Evolutionary conservation across 2,329 filamentous ascomycete genomes (phyloP).

Genomic region (Alternaria triticina): DNA sequence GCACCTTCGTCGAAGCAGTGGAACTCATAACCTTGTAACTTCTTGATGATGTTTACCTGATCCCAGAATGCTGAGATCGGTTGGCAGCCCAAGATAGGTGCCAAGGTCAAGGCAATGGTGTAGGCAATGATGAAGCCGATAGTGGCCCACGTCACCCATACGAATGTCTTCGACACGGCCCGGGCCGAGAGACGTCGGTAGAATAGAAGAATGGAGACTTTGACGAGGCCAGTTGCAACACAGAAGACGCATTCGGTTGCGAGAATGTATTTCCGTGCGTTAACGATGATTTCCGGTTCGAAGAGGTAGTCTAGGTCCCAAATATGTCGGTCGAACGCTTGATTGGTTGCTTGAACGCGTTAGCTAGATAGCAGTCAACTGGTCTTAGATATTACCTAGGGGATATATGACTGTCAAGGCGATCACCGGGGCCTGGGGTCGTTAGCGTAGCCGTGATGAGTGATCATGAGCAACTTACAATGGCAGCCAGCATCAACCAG

Average conservation of each 20-base stretch:
- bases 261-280: constrained; percentile 37
- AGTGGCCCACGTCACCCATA: constrained; percentile 31
- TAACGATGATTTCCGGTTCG: constrained; percentile 15
- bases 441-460: constrained; percentile 9
- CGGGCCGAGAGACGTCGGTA: constrained; percentile 38
- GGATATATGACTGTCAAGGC: constrained; percentile 29
- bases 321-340: constrained; percentile 33
- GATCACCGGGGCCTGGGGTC: constrained; percentile 21
- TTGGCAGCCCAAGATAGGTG: constrained; percentile 37
- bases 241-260: constrained; percentile 36
- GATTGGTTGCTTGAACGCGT: constrained; percentile 19
- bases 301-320: constrained; percentile 31
- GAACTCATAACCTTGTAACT: constrained; percentile 31
- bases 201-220: constrained; percentile 44
- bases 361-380: background rate
- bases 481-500: constrained; percentile 36
- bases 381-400: constrained; percentile 14
- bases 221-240: constrained; percentile 36
- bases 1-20: constrained; percentile 43
- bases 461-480: constrained; percentile 17
- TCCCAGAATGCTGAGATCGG: constrained; percentile 44
- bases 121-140: constrained; percentile 37
- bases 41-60: constrained; percentile 25
- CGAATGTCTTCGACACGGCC: constrained; percentile 31
- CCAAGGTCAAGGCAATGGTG: constrained; percentile 35